Base-by-base conservation (phyloP, 495 filamentous ascomycete species). In the Cryomyces antarcticus region DNA sequence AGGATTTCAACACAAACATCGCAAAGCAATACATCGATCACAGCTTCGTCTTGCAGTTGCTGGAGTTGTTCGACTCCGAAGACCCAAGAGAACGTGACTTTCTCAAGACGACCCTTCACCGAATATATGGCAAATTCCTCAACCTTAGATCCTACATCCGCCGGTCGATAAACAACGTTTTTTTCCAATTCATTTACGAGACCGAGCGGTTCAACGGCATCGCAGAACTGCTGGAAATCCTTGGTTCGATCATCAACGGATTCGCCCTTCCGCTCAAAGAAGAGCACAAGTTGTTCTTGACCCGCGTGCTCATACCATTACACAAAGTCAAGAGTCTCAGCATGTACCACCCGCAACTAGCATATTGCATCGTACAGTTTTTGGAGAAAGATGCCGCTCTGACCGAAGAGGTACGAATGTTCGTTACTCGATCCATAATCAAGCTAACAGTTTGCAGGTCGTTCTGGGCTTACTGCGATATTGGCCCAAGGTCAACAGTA, bases 1-100 rank as follows among this genome's bases (percentile, higher is more conserved):
- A 95, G 59, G 89, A 99, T 57, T 99, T 99, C 75, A 99, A 99
- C 62, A 99, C 89, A 31, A 99, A 99, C 60, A 93, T 94, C 51
- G 89, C 92, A n/a, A 99, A 99, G 59, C 77, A 82, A 29, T 94
- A 89, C 59, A 99, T 99, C 51, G 89, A 99, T 51, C 89, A 99
- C 58, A 78, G 80, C 57, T 99, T 99, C 55, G 89, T 99, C 9
- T 28, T 12, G 31, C 46, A 83, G 72, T 68, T 97, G 46, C 74
- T 99, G n/a, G 89, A 99, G 59, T 65, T 99, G 17, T 99, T 99
- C 56, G 89, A 99, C 62, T 99, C 89, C 1, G 89, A 99, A 67
- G 89, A 99, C 57, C 89, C 89, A 6, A 72, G 89, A 39, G 89
- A 99, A 63, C 75, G 89, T 40, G 89, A 99, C 63, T 99, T 99